A percentile compares a stretch with the other conserved stretches of the same genome.
Evolutionary conservation across 73 alveolate genomes (phyloP).

Genomic region (Blepharisma stoltei): DNA sequence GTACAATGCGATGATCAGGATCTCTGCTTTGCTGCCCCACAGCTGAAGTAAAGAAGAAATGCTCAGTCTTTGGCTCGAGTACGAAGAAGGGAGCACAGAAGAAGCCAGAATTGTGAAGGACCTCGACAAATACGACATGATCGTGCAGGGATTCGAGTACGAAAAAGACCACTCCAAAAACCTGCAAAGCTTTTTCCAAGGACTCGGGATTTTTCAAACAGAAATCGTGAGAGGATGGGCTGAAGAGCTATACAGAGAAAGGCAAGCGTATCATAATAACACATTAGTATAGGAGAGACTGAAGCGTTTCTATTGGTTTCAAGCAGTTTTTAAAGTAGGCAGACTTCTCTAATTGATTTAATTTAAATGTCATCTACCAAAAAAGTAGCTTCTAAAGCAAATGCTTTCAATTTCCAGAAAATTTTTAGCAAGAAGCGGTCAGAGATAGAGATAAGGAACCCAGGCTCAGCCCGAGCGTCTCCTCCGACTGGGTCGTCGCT

Average conservation of each 20-base stretch:
- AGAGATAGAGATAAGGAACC: no score
- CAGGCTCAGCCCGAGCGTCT: no score
- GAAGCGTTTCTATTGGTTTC: no score
- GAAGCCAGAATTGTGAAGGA: slow-evolving; percentile 40
- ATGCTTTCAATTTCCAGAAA: no score
- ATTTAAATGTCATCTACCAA: no score
- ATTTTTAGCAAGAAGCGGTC: no score
- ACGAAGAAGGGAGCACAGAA: slow-evolving; percentile 40
- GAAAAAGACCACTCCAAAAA: slow-evolving; percentile 11
- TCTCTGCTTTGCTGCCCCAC: slow-evolving; percentile 29
- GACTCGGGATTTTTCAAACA: slow-evolving; percentile 10
- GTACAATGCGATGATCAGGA: slow-evolving; percentile 33
- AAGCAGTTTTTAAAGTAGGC: no score
- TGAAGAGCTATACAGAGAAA: neutral
- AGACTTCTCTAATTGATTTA: no score
- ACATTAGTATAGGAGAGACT: no score
- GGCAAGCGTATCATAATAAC: neutral
- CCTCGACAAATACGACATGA: slow-evolving; percentile 41
- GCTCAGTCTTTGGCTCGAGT: slow-evolving; percentile 35
- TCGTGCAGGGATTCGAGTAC: slow-evolving; percentile 39
- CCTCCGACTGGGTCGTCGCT: no score
- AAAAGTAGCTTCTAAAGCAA: no score
- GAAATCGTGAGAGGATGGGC: slow-evolving; percentile 23
- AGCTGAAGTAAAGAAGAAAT: slow-evolving; percentile 41
- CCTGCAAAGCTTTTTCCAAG: slow-evolving; percentile 19